Evolutionary conservation across 2,329 filamentous ascomycete genomes (phyloP).

Genomic region (Tolypocladium inflatum): DNA sequence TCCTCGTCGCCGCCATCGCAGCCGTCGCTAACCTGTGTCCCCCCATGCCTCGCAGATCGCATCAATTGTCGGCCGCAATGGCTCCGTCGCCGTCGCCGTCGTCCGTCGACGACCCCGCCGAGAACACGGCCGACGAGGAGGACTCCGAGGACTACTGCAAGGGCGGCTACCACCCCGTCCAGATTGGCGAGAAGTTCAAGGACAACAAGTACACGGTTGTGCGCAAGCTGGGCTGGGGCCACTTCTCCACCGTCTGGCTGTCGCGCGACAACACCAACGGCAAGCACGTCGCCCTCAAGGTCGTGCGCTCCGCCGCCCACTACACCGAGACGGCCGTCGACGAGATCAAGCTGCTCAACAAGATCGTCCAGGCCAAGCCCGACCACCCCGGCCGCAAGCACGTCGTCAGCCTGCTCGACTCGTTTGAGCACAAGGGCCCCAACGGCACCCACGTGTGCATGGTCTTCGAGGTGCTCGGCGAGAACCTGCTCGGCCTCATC

Average conservation of each 20-base stretch:
- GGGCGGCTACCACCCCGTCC: constrained; percentile 93
- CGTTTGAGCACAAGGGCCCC: constrained; percentile 94
- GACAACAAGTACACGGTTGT: constrained; percentile 94
- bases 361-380: constrained; percentile 91
- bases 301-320: constrained; percentile 93
- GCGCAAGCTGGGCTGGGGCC: constrained; percentile 94
- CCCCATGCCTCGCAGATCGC: constrained; percentile 29
- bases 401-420: constrained; percentile 91
- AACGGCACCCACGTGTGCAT: constrained; percentile 97
- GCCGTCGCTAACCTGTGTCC: constrained; percentile 4
- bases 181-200: constrained; percentile 93
- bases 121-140: constrained; percentile 95
- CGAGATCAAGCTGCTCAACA: constrained; percentile 96
- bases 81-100: constrained; percentile 69
- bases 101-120: constrained; percentile 72
- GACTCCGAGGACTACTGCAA: constrained; percentile 99
- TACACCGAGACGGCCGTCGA: constrained; percentile 98
- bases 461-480: constrained; percentile 96
- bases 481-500: constrained; percentile 90
- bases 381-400: constrained; percentile 90
- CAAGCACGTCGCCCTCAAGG: constrained; percentile 96
- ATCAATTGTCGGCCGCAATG: constrained; percentile 48
- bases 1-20: constrained; percentile 6
- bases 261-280: constrained; percentile 75
- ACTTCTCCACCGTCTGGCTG: constrained; percentile 95